Evolutionary conservation across 2,329 filamentous ascomycete species (phyloP).

Genomic region (Colletotrichum tanaceti): DNA sequence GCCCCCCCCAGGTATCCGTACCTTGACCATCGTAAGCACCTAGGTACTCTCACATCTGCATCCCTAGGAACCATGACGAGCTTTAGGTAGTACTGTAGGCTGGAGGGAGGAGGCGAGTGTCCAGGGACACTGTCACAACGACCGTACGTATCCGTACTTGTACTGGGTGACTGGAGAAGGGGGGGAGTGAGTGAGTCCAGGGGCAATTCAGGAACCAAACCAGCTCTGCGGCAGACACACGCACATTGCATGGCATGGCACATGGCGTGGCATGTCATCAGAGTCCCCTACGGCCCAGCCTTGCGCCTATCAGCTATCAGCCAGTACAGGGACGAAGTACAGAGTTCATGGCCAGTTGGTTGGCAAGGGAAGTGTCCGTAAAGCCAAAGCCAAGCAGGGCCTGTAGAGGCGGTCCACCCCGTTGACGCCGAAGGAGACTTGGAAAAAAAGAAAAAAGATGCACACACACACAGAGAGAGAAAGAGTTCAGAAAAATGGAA

Average conservation of each 20-base stretch:
- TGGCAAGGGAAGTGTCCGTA: conserved; percentile 15
- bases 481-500: too few relatives aligned
- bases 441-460: too few relatives aligned
- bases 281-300: not conserved
- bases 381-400: conserved; percentile 10
- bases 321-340: not conserved
- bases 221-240: conserved; percentile 17
- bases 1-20: conserved; percentile 21
- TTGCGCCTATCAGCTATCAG: not conserved
- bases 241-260: conserved; percentile 24
- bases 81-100: too few relatives aligned
- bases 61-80: conserved; percentile 5
- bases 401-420: conserved; percentile 24
- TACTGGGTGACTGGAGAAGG: too few relatives aligned
- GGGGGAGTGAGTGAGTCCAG: too few relatives aligned
- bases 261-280: too few relatives aligned
- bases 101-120: too few relatives aligned
- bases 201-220: conserved; percentile 32
- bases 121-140: too few relatives aligned
- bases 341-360: too few relatives aligned
- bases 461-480: too few relatives aligned
- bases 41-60: conserved; percentile 23
- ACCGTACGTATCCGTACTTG: too few relatives aligned
- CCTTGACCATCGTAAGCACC: conserved; percentile 28
- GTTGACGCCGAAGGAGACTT: conserved; percentile 20